Evolutionary conservation across 768 basidiomycete species (phyloP).

Genomic region (Termitomyces sp.): DNA sequence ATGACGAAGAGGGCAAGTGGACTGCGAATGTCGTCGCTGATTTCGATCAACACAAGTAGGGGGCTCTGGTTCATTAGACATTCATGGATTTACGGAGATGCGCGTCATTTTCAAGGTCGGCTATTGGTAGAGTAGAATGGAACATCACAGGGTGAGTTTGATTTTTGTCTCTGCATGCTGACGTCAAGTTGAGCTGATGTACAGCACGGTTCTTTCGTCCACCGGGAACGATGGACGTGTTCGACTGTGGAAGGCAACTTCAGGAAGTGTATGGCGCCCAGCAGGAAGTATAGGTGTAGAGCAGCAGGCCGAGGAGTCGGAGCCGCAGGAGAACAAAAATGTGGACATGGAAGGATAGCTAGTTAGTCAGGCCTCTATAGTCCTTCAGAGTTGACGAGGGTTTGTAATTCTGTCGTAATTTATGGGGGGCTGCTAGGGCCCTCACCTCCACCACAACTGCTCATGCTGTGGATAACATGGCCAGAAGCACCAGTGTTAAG

Average conservation of each 20-base stretch:
- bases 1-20: conserved; percentile 60
- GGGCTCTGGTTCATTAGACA: conserved; percentile 1
- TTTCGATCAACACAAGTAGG: conserved; percentile 80
- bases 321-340: conserved; percentile 28
- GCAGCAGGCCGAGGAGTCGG: conserved; percentile 53
- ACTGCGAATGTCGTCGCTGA: conserved; percentile 73
- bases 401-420: neutral
- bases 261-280: conserved; percentile 79
- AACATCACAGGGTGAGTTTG: conserved; percentile 72
- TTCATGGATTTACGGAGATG: neutral
- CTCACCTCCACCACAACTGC: no score
- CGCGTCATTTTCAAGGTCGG: conserved; percentile 38
- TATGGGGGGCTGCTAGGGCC: no score
- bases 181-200: neutral
- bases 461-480: no score
- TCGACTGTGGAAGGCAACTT: conserved; percentile 79
- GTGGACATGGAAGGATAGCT: conserved; percentile 35
- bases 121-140: conserved; percentile 89
- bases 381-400: neutral
- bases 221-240: conserved; percentile 82
- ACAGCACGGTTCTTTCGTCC: conserved; percentile 75
- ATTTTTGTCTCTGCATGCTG: conserved; percentile 5
- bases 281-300: conserved; percentile 82
- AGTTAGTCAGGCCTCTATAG: neutral
- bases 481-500: no score